Base-by-base conservation (phyloP, 2,329 filamentous ascomycete species). In the Fusarium gaditjirri region DNA sequence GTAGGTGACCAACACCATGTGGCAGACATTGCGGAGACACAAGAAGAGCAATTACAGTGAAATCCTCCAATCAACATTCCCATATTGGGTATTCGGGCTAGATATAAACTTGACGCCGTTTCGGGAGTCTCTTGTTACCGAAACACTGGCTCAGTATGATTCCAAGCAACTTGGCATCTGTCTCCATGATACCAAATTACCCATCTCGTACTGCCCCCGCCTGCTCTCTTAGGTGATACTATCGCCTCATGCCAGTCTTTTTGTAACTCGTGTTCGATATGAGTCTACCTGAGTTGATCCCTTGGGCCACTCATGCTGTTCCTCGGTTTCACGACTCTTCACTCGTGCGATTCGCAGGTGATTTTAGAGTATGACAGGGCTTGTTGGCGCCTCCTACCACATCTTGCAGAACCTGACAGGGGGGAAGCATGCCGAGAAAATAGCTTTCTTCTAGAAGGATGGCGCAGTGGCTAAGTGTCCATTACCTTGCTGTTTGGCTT, bases 381-480 rank as follows among this genome's bases (percentile, higher is more conserved):
- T 61, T 38, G 16, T 60, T 54, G 44, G 25, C 60, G 57, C 61
- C 68, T 70, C 61, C 44, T 61, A 61, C 60, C 23, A 53, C 47
- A 70, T 67, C 50, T 54, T 55, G 53, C 66, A 72, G 65, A 35
- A 57, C 17, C 17, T 44, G 35, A 53, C 73, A 61, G 61, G 67
- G 68, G 41, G 36, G 21, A 43, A 50, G 25, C n/a, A 25, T 62
- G 58, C 67, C 70, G 70, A 67, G 72, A 67, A 69, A 70, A 73
- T 61, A 64, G 47, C 67, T 55, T 65, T 68, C 43, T 75, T 75
- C 73, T 75, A 66, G 72, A 75, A 75, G 55, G 56, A 38, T 50
- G 64, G 70, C 64, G 61, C 43, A 56, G 49, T 38, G 52, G 38
- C 44, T 49, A 49, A 46, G 57, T 47, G 50, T n/a, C 44, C 33